phyloP scores from a whole-genome alignment of 306 rosid species.

The Adenanthera pavonina region DNA sequence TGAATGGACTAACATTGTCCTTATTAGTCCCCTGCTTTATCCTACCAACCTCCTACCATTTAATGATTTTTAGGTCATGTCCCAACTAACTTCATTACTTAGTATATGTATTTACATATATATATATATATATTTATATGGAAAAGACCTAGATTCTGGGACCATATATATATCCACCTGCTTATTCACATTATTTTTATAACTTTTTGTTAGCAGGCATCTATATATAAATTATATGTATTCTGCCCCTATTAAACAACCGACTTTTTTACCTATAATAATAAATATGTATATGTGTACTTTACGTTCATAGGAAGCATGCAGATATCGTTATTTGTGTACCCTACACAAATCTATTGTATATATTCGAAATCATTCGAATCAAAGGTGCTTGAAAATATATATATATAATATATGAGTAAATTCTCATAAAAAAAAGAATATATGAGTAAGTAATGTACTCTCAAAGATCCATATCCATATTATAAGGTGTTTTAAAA shows the following conservation, averaged over 20 bases:
- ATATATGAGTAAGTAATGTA: no score
- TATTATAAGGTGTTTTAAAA: no score
- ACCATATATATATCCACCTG: not conserved
- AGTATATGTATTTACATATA: not conserved
- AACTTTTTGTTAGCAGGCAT: not conserved
- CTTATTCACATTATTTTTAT: not conserved
- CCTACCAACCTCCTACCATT: slow-evolving; percentile 59
- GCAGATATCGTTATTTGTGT: not conserved
- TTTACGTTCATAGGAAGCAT: not conserved
- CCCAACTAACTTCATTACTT: slow-evolving; percentile 45
- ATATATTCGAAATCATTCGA: not conserved
- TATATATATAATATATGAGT: no score
- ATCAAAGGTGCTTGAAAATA: not conserved
- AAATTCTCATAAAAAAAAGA: no score
- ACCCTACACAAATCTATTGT: not conserved
- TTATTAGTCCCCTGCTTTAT: slow-evolving; percentile 40
- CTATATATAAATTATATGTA: not conserved
- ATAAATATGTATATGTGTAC: not conserved
- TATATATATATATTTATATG: no score
- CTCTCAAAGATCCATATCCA: no score
- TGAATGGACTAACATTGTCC: slow-evolving; percentile 58
- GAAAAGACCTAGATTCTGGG: not conserved
- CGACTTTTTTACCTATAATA: not conserved
- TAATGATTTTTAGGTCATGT: slow-evolving; percentile 45
- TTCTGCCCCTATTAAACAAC: not conserved